phyloP scores from a whole-genome alignment of 1,284 basidiomycete genomes.

The Ustilago trichophora region DNA sequence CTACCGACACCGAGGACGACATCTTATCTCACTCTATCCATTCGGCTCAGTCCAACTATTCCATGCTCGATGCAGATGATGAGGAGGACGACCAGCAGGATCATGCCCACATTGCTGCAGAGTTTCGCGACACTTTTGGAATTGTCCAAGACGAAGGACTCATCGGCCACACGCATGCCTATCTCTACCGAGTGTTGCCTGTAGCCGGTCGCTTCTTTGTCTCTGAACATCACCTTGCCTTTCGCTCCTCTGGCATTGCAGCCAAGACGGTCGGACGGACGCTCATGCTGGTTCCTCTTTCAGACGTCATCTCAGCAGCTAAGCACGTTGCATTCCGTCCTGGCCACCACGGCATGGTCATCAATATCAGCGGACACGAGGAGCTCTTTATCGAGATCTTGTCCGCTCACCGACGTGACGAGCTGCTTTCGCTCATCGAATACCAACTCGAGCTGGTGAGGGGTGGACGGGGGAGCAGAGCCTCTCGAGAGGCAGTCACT shows the following conservation, averaged over 20 bases:
- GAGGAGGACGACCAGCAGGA: conserved; percentile 9
- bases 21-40: conserved; percentile 23
- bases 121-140: conserved; percentile 48
- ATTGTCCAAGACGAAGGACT: conserved; percentile 44
- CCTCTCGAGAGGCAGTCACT: conserved; percentile 14
- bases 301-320: conserved; percentile 84
- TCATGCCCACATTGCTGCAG: conserved; percentile 7
- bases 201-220: conserved; percentile 56
- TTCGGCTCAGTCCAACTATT: conserved; percentile 37
- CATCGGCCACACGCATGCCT: conserved; percentile 44
- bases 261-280: conserved; percentile 54
- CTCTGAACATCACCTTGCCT: conserved; percentile 52
- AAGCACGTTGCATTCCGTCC: conserved; percentile 86
- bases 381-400: conserved; percentile 95
- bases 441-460: conserved; percentile 70
- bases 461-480: conserved; percentile 10
- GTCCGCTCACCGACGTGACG: conserved; percentile 78
- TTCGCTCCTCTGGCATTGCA: conserved; percentile 55
- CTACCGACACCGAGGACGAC: conserved; percentile 33
- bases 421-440: conserved; percentile 79
- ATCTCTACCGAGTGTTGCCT: conserved; percentile 56
- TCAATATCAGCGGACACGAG: conserved; percentile 93
- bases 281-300: conserved; percentile 92
- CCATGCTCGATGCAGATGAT: conserved; percentile 37
- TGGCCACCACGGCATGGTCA: conserved; percentile 84